phyloP scores from a whole-genome alignment of 768 basidiomycete species.

The Boletus tomentosulus region DNA sequence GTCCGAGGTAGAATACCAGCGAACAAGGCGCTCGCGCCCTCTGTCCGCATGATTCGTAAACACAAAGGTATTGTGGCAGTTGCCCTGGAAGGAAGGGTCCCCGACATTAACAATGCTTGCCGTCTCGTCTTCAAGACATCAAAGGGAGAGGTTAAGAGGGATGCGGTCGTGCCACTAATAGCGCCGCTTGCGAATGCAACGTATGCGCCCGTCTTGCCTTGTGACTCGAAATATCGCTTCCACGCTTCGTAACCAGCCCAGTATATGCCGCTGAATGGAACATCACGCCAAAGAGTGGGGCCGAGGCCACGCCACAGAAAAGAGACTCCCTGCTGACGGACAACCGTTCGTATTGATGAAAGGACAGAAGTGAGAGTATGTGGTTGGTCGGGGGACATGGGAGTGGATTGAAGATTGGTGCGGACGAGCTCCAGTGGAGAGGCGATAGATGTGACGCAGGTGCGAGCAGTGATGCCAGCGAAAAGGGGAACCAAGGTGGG shows the following conservation, averaged over 20 bases:
- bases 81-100: slow-evolving; percentile 34
- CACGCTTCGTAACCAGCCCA: slow-evolving; percentile 93
- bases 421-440: slow-evolving; percentile 93
- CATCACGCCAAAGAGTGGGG: slow-evolving; percentile 93
- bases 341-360: slow-evolving; percentile 52
- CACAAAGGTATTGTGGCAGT: slow-evolving; percentile 62
- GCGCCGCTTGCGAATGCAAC: slow-evolving; percentile 90
- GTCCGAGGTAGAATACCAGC: slow-evolving; percentile 84
- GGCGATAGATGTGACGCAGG: slow-evolving; percentile 67
- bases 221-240: slow-evolving; percentile 58
- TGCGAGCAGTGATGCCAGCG: slow-evolving; percentile 81
- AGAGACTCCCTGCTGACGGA: slow-evolving; percentile 57
- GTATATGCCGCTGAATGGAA: slow-evolving; percentile 95
- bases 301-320: slow-evolving; percentile 90
- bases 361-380: slow-evolving; percentile 78
- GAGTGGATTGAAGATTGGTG: slow-evolving; percentile 90
- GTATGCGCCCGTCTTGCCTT: slow-evolving; percentile 53
- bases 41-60: slow-evolving; percentile 65
- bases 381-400: slow-evolving; percentile 61
- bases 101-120: slow-evolving; percentile 75
- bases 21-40: slow-evolving; percentile 76
- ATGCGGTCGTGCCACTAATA: slow-evolving; percentile 79
- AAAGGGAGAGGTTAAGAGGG: slow-evolving; percentile 89
- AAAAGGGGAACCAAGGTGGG: slow-evolving; percentile 60
- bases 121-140: slow-evolving; percentile 95